Percentiles rank a stretch among this genome's conserved stretches.
Conservation (phyloP, 2,329 filamentous ascomycete genomes). For the Epichloe brachyelytri region DNA sequence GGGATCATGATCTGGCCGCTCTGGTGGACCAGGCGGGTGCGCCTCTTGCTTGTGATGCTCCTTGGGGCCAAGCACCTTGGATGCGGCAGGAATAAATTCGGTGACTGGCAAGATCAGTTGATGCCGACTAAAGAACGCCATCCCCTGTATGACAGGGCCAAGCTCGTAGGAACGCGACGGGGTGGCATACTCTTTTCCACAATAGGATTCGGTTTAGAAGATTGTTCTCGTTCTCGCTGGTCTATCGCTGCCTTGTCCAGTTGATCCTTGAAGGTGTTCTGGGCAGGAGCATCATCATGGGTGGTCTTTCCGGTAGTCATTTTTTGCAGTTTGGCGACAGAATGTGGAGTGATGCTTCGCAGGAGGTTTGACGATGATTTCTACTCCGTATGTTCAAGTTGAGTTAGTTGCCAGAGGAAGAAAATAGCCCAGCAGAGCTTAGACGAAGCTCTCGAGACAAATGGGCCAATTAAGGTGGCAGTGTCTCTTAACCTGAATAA, state of each 20-base stretch:
- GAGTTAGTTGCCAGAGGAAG: neutral
- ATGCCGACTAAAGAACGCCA: neutral
- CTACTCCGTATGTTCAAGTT: neutral
- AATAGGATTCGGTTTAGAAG: constrained; percentile 21
- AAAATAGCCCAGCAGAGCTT: no score
- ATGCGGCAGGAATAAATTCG: constrained; percentile 30
- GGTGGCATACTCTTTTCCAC: constrained; percentile 28
- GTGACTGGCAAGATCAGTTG: constrained; percentile 18
- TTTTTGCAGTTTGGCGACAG: neutral
- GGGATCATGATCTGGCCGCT: constrained; percentile 31
- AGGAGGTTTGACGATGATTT: no score
- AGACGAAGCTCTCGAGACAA: no score
- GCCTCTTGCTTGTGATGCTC: constrained; percentile 13
- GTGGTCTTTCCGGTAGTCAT: constrained; percentile 6
- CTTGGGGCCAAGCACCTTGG: constrained; percentile 26
- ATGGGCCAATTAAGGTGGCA: no score
- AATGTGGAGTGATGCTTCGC: neutral
- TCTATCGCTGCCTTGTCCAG: constrained; percentile 30
- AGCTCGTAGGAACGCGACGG: no score
- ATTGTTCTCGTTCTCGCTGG: constrained; percentile 14
- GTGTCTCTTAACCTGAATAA: no score
- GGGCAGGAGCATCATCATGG: neutral
- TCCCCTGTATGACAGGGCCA: no score
- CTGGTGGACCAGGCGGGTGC: constrained; percentile 23
- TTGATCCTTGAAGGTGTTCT: constrained; percentile 28